A percentile compares a stretch with the other conserved stretches of the same genome.
Conservation (phyloP, 192 early-diverging fungal species). For the Podila epicladia region DNA sequence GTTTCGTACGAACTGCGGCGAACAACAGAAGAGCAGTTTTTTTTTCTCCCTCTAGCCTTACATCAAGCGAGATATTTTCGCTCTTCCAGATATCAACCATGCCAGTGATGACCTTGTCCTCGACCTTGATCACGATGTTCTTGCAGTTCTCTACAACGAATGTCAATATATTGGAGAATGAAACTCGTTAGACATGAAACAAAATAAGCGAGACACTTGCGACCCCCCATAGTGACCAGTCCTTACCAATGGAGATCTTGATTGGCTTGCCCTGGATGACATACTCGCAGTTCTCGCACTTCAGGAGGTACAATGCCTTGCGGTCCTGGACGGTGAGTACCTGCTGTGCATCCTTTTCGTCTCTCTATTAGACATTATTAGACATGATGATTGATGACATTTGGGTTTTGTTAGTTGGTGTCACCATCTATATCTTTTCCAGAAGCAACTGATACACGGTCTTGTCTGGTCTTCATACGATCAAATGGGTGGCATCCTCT, state of each 20-base stretch:
- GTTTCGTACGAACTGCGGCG: not conserved
- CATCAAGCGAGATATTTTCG: constrained; percentile 24
- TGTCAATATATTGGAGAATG: not conserved
- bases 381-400: not conserved
- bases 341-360: constrained; percentile 13
- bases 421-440: too few relatives aligned
- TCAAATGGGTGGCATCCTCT: constrained; percentile 35
- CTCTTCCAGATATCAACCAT: constrained; percentile 46
- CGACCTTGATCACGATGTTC: constrained; percentile 31
- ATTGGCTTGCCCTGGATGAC: constrained; percentile 32
- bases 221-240: too few relatives aligned
- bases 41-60: not conserved
- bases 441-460: not conserved
- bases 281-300: constrained; percentile 47
- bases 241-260: constrained; percentile 45
- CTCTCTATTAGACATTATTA: constrained; percentile 10
- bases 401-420: too few relatives aligned
- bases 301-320: constrained; percentile 33
- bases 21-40: not conserved
- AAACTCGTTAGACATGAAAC: not conserved
- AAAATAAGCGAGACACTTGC: too few relatives aligned
- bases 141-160: constrained; percentile 34
- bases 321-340: constrained; percentile 28
- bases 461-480: constrained; percentile 13
- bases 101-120: constrained; percentile 46